Conservation (phyloP, 2,329 filamentous ascomycete genomes). For the Colletotrichum eleusines region DNA sequence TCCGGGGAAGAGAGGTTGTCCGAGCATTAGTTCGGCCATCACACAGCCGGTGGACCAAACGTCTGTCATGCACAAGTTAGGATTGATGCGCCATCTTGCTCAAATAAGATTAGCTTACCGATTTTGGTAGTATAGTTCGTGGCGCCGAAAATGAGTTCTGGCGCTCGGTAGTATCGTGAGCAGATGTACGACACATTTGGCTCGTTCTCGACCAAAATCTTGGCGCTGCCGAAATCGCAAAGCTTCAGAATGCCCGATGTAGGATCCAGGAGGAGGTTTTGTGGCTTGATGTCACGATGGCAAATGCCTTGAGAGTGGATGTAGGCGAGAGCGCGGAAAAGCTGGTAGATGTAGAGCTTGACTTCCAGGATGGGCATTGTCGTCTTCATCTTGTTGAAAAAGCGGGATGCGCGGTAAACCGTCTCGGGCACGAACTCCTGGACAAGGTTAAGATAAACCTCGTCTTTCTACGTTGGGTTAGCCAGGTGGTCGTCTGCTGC, state of each 20-base stretch:
- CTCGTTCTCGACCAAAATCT: conserved; percentile 98
- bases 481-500: neutral
- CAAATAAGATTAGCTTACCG: conserved; percentile 71
- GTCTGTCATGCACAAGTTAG: conserved; percentile 66
- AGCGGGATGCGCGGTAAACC: conserved; percentile 96
- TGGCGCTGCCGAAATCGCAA: conserved; percentile 98
- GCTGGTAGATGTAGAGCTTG: conserved; percentile 99
- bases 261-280: conserved; percentile 95
- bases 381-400: conserved; percentile 99
- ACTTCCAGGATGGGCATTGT: conserved; percentile 99
- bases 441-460: conserved; percentile 98
- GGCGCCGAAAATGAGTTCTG: conserved; percentile 97
- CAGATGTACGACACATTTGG: conserved; percentile 99
- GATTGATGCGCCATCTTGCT: neutral
- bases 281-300: conserved; percentile 98
- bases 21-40: conserved; percentile 99
- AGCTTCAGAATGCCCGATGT: conserved; percentile 93
- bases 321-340: conserved; percentile 97
- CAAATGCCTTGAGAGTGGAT: conserved; percentile 99
- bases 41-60: conserved; percentile 99
- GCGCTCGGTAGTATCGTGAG: conserved; percentile 97
- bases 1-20: conserved; percentile 96
- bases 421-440: conserved; percentile 99
- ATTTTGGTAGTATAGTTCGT: conserved; percentile 99
- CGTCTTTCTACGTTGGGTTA: conserved; percentile 78